These are phyloP conservation scores for Epichloe scottii DNA, from an alignment of 2,329 filamentous ascomycete species.

Conservation along the genomic window DNA sequence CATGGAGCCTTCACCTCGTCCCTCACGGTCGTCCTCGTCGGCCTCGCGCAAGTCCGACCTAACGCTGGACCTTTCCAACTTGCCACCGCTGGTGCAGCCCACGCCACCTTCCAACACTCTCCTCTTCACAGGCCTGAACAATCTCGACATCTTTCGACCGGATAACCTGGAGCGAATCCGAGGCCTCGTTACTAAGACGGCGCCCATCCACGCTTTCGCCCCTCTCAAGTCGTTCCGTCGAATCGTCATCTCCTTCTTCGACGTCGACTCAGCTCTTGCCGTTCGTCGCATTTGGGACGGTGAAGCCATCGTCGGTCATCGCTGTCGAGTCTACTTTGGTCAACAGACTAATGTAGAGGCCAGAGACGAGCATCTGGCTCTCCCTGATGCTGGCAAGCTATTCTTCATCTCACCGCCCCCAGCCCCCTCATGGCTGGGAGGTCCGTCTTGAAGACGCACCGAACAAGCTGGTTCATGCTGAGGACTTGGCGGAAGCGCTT, in stretches of 20 bases:
- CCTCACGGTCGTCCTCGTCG: constrained; percentile 32
- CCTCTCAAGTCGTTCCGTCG: constrained; percentile 73
- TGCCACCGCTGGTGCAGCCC: constrained; percentile 59
- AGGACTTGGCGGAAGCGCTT: constrained; percentile 55
- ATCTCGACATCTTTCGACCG: constrained; percentile 60
- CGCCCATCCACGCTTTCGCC: constrained; percentile 63
- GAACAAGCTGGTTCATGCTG: constrained; percentile 57
- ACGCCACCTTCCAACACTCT: constrained; percentile 72
- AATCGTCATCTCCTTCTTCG: constrained; percentile 69
- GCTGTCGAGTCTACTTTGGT: constrained; percentile 57
- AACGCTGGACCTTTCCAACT: constrained; percentile 59
- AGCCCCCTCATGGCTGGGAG: constrained; percentile 59
- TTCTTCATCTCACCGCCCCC: constrained; percentile 64
- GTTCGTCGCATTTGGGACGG: constrained; percentile 65
- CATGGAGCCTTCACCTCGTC: constrained; percentile 25
- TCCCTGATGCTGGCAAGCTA: constrained; percentile 56
- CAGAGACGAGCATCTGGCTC: constrained; percentile 46
- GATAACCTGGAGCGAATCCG: constrained; percentile 64
- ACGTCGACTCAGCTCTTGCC: constrained; percentile 53
- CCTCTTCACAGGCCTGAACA: constrained; percentile 68
- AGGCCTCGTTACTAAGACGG: constrained; percentile 55
- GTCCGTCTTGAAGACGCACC: constrained; percentile 55
- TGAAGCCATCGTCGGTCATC: constrained; percentile 58
- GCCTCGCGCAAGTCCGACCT: constrained; percentile 37
- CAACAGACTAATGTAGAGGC: constrained; percentile 44